phyloP scores from a whole-genome alignment of 805 yeast genomes.

The Metschnikowia aberdeeniae region DNA sequence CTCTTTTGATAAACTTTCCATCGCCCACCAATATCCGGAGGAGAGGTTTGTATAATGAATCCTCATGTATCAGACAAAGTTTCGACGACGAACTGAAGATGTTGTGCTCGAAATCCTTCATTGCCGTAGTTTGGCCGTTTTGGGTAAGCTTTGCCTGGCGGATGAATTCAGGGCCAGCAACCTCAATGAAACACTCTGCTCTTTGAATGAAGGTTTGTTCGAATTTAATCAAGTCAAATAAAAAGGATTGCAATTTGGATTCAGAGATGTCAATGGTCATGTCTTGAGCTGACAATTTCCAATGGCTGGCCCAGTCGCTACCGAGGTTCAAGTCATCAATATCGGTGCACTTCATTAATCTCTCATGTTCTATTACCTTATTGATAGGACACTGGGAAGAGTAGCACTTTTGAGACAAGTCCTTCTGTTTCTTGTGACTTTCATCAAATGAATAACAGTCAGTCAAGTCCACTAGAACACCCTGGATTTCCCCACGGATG shows the following conservation, averaged over 20 bases:
- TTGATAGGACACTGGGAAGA: conserved; percentile 33
- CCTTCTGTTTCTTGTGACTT: conserved; percentile 10
- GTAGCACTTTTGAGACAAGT: conserved; percentile 21
- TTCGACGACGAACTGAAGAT: conserved; percentile 56
- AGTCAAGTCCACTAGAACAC: conserved; percentile 43
- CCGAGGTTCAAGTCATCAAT: conserved; percentile 27
- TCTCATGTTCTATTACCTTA: conserved; percentile 16
- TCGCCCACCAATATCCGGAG: conserved; percentile 52
- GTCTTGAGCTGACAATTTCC: conserved; percentile 57
- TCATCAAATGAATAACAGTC: conserved; percentile 40
- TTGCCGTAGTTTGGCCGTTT: conserved; percentile 15
- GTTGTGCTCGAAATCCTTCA: conserved; percentile 52
- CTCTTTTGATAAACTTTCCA: conserved; percentile 60
- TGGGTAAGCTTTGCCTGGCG: conserved; percentile 25
- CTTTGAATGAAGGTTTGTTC: conserved; percentile 69
- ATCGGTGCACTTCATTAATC: conserved; percentile 17
- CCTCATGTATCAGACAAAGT: conserved; percentile 52
- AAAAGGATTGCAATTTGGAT: conserved; percentile 65
- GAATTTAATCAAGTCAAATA: conserved; percentile 68
- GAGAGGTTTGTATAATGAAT: conserved; percentile 53
- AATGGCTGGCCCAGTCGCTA: conserved; percentile 62
- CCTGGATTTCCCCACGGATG: conserved; percentile 24
- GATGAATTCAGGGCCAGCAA: conserved; percentile 40
- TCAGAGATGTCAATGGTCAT: conserved; percentile 47
- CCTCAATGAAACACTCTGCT: conserved; percentile 58